Percentiles rank a stretch among this genome's conserved stretches.
phyloP scores from a whole-genome alignment of 768 basidiomycete genomes.

The Russula lepida region DNA sequence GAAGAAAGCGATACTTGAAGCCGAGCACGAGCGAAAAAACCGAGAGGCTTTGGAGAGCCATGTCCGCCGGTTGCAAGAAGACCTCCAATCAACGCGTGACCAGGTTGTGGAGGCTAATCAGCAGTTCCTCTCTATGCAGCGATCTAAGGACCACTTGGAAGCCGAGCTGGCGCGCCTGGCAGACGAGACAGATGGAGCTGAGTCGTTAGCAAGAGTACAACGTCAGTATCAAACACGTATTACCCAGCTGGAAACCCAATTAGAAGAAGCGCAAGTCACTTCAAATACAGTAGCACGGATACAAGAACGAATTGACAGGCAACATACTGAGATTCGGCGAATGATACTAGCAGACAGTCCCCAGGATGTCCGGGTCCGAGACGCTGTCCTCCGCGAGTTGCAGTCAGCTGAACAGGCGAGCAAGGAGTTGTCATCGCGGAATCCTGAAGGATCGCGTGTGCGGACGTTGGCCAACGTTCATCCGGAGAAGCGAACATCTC shows the following conservation, averaged over 20 bases:
- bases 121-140: constrained; percentile 44
- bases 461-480: constrained; percentile 38
- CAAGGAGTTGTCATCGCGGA: constrained; percentile 40
- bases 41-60: constrained; percentile 61
- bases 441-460: constrained; percentile 27
- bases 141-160: constrained; percentile 60
- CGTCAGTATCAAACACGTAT: constrained; percentile 59
- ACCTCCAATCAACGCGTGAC: constrained; percentile 46
- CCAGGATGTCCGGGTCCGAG: constrained; percentile 53
- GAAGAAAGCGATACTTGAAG: constrained; percentile 44
- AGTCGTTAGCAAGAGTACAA: constrained; percentile 50
- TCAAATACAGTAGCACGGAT: constrained; percentile 45
- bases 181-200: constrained; percentile 45
- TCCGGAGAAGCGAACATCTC: constrained; percentile 36
- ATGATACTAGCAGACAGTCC: constrained; percentile 50
- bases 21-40: constrained; percentile 59
- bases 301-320: constrained; percentile 53
- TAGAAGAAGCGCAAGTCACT: constrained; percentile 48
- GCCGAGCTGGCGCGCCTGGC: constrained; percentile 57
- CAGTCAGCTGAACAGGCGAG: constrained; percentile 52
- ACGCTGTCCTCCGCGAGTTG: constrained; percentile 53
- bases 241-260: constrained; percentile 49
- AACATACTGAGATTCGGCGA: constrained; percentile 66
- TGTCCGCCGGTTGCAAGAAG: constrained; percentile 49
- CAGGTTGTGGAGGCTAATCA: constrained; percentile 51